These are phyloP conservation scores for Colletotrichum lindemuthianum DNA, from an alignment of 2,329 filamentous ascomycete species.

Conservation along the genomic window DNA sequence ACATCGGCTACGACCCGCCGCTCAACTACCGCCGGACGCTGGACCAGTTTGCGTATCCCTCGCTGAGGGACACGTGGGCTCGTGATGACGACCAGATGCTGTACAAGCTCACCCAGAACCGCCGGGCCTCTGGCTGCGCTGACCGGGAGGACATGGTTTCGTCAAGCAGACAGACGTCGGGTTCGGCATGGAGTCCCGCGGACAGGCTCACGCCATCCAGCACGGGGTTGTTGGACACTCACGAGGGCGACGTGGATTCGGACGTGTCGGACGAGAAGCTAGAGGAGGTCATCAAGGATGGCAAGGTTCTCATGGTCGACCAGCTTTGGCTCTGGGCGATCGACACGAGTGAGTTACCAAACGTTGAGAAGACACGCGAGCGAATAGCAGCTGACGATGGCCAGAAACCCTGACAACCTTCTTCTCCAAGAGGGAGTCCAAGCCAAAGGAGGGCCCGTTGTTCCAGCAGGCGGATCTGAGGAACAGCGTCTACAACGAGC, in stretches of 20 bases:
- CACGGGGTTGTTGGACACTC: slow-evolving; percentile 33
- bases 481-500: slow-evolving; percentile 72
- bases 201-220: slow-evolving; percentile 26
- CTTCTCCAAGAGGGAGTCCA: slow-evolving; percentile 65
- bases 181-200: slow-evolving; percentile 21
- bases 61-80: slow-evolving; percentile 67
- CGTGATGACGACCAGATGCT: slow-evolving; percentile 75
- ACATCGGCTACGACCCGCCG: slow-evolving; percentile 68
- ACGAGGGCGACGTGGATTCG: slow-evolving; percentile 33
- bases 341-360: slow-evolving; percentile 56
- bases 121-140: slow-evolving; percentile 38
- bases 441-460: slow-evolving; percentile 62
- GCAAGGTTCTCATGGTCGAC: slow-evolving; percentile 74
- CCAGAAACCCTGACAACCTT: slow-evolving; percentile 63
- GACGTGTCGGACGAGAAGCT: slow-evolving; percentile 48
- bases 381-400: slow-evolving; percentile 14
- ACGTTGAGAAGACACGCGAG: fast-evolving
- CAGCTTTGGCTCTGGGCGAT: slow-evolving; percentile 72
- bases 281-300: slow-evolving; percentile 54
- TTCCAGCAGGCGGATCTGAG: slow-evolving; percentile 70
- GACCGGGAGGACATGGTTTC: slow-evolving; percentile 35
- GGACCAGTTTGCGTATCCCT: slow-evolving; percentile 72
- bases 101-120: slow-evolving; percentile 70
- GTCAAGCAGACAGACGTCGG: slow-evolving; percentile 30
- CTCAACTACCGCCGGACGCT: slow-evolving; percentile 70